These are phyloP conservation scores for Sordaria brevicollis DNA, from an alignment of 495 filamentous ascomycete species.

Conservation along the genomic window DNA sequence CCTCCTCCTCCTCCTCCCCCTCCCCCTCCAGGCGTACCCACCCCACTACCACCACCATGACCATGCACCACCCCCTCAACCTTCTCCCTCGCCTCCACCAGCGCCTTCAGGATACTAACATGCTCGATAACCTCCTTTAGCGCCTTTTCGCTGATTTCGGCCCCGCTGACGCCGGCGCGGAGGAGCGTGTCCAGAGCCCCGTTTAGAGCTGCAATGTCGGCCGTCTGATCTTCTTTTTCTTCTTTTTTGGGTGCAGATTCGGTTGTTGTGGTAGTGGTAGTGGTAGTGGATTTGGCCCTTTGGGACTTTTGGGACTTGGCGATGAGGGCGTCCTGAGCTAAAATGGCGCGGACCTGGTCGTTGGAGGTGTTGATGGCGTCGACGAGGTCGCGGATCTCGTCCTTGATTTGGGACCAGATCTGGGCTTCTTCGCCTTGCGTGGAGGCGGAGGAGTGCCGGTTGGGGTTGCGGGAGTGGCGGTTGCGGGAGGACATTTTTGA, in stretches of 20 bases:
- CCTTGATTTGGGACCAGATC: slow-evolving; percentile 36
- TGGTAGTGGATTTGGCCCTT: too few relatives aligned
- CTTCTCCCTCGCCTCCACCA: slow-evolving; percentile 49
- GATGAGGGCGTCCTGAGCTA: slow-evolving; percentile 34
- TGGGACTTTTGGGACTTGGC: too few relatives aligned
- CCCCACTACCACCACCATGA: too few relatives aligned
- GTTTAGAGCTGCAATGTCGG: slow-evolving; percentile 22
- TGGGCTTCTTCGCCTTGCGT: slow-evolving; percentile 37
- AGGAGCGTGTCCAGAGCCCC: slow-evolving; percentile 30
- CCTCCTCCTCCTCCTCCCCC: slow-evolving; percentile 5
- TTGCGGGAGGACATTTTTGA: slow-evolving; percentile 33
- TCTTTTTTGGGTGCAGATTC: too few relatives aligned
- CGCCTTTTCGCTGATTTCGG: slow-evolving; percentile 25
- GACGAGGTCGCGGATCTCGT: slow-evolving; percentile 27
- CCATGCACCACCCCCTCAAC: slow-evolving; percentile 21
- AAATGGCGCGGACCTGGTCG: slow-evolving; percentile 24
- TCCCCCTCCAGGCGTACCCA: slow-evolving; percentile 30
- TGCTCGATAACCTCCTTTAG: slow-evolving; percentile 34
- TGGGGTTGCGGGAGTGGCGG: slow-evolving; percentile 34
- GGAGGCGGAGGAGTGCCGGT: slow-evolving; percentile 33
- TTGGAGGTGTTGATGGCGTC: slow-evolving; percentile 33
- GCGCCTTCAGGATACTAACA: slow-evolving; percentile 32
- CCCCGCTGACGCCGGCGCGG: slow-evolving; percentile 31
- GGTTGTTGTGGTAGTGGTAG: too few relatives aligned
- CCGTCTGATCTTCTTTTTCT: slow-evolving; percentile 19